Percentiles rank a stretch among this genome's conserved stretches.
Evolutionary conservation across 495 filamentous ascomycete species (phyloP).

Genomic region (Penicilliopsis zonata): DNA sequence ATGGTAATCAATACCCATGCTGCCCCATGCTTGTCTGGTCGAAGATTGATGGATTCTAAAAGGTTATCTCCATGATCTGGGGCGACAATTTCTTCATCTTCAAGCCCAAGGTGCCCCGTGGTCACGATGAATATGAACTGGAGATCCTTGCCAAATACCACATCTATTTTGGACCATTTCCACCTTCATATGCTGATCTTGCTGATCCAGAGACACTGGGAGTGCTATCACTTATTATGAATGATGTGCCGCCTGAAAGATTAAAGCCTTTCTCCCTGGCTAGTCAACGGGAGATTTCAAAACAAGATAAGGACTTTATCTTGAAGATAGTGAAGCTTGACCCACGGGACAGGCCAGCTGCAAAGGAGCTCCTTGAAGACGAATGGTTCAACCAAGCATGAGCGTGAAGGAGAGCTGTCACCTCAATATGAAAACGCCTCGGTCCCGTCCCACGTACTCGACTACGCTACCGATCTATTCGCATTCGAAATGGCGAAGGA

Average conservation of each 20-base stretch:
- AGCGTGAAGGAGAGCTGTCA: too few species aligned
- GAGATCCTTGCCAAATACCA: too few species aligned
- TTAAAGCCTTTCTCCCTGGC: conserved; percentile 6
- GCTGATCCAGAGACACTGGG: conserved; percentile 3
- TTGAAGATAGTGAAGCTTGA: conserved; percentile 9
- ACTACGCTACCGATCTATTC: too few species aligned
- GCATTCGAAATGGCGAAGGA: too few species aligned
- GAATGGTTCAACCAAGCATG: conserved; percentile 4
- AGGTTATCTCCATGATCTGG: conserved; percentile 25
- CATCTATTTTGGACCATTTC: conserved; percentile 31
- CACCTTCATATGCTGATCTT: conserved; percentile 20
- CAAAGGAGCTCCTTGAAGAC: conserved; percentile 8
- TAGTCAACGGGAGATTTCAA: conserved; percentile 6
- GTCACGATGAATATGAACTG: conserved; percentile 26
- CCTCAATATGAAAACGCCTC: too few species aligned
- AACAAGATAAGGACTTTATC: conserved; percentile 9
- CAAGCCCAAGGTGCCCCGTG: conserved; percentile 23
- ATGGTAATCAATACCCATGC: neutral
- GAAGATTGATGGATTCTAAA: too few species aligned
- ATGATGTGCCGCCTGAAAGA: conserved; percentile 6
- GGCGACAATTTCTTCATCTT: conserved; percentile 30
- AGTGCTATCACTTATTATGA: conserved; percentile 6
- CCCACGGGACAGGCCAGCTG: conserved; percentile 10
- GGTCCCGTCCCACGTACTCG: too few species aligned
- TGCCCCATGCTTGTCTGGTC: too few species aligned